phyloP scores from a whole-genome alignment of 306 rosid species.

The apple (Malus domestica) region ASM211411v1 NC_041789.1:16569501-16570000 shows the following conservation, averaged over 20 bases:
- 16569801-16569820: too few species aligned
- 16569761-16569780: not conserved
- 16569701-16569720: constrained; percentile 44
- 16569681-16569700: constrained; percentile 66
- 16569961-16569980: constrained; percentile 90
- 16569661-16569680: constrained; percentile 95
- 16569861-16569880: constrained; percentile 12
- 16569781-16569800: not conserved
- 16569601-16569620: constrained; percentile 99
- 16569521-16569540: not conserved
- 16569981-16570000: constrained; percentile 98
- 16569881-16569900: constrained; percentile 75
- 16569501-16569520: not conserved
- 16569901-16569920: constrained; percentile 94
- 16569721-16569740: constrained; percentile 36
- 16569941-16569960: constrained; percentile 98
- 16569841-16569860: constrained; percentile 9
- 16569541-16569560: not conserved
- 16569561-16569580: constrained; percentile 1
- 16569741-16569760: not conserved
- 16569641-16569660: constrained; percentile 68
- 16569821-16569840: not conserved
- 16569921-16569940: constrained; percentile 93
- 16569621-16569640: constrained; percentile 73
- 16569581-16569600: constrained; percentile 7